Evolutionary conservation across 331 rosid genomes (phyloP).

Genomic region (Quercus tomentella): DNA sequence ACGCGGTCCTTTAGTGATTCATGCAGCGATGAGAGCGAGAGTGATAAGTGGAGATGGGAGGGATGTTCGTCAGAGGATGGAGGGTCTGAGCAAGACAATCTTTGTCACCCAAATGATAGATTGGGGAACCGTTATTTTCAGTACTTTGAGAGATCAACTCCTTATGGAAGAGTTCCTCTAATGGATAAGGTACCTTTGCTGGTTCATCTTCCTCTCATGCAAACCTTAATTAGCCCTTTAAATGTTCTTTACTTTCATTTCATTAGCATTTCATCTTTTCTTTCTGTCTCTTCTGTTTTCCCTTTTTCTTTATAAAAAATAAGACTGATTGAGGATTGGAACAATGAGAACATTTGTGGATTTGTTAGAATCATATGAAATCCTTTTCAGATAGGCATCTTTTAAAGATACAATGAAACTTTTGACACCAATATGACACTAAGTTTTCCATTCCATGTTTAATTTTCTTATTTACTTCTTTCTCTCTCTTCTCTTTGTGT

Average conservation of each 20-base stretch:
- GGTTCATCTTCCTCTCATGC: constrained; percentile 5
- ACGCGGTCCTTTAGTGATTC: constrained; percentile 80
- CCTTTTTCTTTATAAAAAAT: background rate
- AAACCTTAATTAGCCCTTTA: constrained; percentile 3
- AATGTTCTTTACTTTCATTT: background rate
- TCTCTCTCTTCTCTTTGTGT: background rate
- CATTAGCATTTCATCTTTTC: background rate
- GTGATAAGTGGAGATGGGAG: constrained; percentile 96
- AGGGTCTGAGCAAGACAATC: constrained; percentile 66
- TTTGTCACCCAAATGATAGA: constrained; percentile 58
- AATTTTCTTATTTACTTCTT: constrained; percentile 1
- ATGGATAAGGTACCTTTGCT: constrained; percentile 74
- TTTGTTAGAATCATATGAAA: constrained; percentile 11
- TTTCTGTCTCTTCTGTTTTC: background rate
- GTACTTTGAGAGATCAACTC: constrained; percentile 89
- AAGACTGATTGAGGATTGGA: constrained; percentile 11
- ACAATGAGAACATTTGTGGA: background rate
- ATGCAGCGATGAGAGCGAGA: constrained; percentile 74
- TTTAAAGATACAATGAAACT: constrained; percentile 12
- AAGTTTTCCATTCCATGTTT: background rate
- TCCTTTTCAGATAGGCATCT: constrained; percentile 28
- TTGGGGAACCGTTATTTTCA: constrained; percentile 73
- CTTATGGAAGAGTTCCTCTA: constrained; percentile 94
- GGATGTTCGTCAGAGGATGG: constrained; percentile 90
- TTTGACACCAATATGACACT: constrained; percentile 29